phyloP scores from a whole-genome alignment of 768 basidiomycete genomes.

The Podaxis sp. region DNA sequence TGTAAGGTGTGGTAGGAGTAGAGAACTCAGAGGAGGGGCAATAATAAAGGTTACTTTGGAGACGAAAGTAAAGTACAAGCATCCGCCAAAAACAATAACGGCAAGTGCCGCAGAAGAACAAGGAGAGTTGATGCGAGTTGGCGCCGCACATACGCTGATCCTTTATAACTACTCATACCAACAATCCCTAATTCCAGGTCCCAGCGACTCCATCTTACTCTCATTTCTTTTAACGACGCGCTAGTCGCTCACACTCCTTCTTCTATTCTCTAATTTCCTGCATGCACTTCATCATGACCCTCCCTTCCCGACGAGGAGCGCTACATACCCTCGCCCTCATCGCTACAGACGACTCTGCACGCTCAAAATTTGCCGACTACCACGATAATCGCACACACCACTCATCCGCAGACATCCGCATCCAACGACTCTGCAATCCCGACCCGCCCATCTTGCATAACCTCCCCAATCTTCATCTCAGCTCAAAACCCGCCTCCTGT shows the following conservation, averaged over 20 bases:
- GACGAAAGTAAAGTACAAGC: conserved; percentile 15
- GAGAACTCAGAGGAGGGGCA: not conserved
- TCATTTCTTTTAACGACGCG: conserved; percentile 21
- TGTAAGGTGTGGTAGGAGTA: not conserved
- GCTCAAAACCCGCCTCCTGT: conserved; percentile 22
- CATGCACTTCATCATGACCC: conserved; percentile 32
- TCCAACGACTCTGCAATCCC: conserved; percentile 19
- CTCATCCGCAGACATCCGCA: conserved; percentile 20
- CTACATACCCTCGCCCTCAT: conserved; percentile 39
- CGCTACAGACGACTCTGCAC: conserved; percentile 26
- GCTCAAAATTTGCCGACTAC: conserved; percentile 19
- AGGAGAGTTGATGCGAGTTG: not conserved
- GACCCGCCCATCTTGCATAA: conserved; percentile 21
- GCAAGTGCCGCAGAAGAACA: conserved; percentile 28
- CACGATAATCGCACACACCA: conserved; percentile 14
- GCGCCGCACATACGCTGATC: conserved; percentile 31
- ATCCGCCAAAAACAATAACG: conserved; percentile 37
- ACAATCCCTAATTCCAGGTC: conserved; percentile 13
- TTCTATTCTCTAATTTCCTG: conserved; percentile 24
- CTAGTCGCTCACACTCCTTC: conserved; percentile 24
- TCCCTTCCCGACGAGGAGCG: conserved; percentile 26
- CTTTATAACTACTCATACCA: conserved; percentile 14
- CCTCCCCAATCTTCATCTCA: conserved; percentile 28
- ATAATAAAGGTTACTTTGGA: conserved; percentile 6
- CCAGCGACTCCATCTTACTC: conserved; percentile 19